Conservation (phyloP, 192 early-diverging fungal genomes). For the Backusella tarrabulga region DNA sequence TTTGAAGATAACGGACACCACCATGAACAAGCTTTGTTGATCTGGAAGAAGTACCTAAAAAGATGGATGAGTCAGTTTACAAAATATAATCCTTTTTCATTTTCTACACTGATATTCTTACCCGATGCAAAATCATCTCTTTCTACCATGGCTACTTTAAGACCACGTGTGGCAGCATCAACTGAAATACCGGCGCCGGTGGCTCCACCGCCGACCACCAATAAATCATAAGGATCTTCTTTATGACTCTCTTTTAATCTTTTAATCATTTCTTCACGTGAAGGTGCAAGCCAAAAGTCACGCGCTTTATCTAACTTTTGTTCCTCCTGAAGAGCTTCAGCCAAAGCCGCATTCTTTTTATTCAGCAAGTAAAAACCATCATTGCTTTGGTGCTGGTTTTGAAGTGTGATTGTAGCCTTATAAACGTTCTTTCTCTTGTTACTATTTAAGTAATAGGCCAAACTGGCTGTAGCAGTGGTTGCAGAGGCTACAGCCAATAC, state of each 20-base stretch:
- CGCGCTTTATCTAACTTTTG: slow-evolving; percentile 46
- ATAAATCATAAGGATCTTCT: slow-evolving; percentile 69
- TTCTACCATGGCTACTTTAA: slow-evolving; percentile 92
- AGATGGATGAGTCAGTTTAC: neutral
- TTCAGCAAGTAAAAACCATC: neutral
- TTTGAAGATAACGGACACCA: slow-evolving; percentile 95
- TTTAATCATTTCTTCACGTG: slow-evolving; percentile 68
- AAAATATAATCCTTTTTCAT: neutral
- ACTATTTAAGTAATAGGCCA: neutral
- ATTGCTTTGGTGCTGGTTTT: slow-evolving; percentile 3
- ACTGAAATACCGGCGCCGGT: slow-evolving; percentile 89
- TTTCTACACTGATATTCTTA: slow-evolving; percentile 21
- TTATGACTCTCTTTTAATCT: slow-evolving; percentile 55
- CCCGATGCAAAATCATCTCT: slow-evolving; percentile 91
- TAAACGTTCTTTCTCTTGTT: neutral
- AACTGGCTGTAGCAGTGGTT: slow-evolving; percentile 19
- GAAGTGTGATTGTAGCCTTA: neutral
- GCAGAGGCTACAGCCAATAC: slow-evolving; percentile 10
- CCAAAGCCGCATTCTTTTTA: slow-evolving; percentile 6
- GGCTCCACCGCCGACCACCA: slow-evolving; percentile 94
- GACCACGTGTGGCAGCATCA: slow-evolving; percentile 90
- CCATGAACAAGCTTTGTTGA: slow-evolving; percentile 97
- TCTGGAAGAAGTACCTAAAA: slow-evolving; percentile 82
- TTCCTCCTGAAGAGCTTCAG: slow-evolving; percentile 20
- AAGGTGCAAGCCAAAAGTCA: slow-evolving; percentile 74